A percentile compares a stretch with the other conserved stretches of the same genome.
These are phyloP conservation scores for Glaciozyma antarctica DNA, from an alignment of 768 basidiomycete species.

Conservation along the genomic window DNA sequence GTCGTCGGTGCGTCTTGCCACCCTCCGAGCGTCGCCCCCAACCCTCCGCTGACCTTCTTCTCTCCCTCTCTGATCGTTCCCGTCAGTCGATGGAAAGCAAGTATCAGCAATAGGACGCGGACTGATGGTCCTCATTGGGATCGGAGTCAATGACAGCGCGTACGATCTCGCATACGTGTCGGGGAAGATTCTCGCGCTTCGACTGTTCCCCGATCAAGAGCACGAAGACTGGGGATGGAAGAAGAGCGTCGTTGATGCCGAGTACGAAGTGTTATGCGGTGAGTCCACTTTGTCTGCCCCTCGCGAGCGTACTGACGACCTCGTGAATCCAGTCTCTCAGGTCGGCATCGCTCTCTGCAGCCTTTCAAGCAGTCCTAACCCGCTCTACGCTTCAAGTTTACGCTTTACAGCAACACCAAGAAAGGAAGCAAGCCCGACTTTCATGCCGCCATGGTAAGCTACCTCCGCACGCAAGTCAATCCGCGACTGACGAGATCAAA, in stretches of 20 bases:
- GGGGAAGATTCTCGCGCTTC: slow-evolving; percentile 67
- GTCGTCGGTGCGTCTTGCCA: not conserved
- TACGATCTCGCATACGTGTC: slow-evolving; percentile 61
- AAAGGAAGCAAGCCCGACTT: slow-evolving; percentile 88
- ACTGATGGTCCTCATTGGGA: slow-evolving; percentile 14
- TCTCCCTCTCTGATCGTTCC: not conserved
- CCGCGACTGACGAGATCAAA: not conserved
- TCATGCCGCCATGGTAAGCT: slow-evolving; percentile 66
- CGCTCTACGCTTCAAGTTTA: slow-evolving; percentile 66
- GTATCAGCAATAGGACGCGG: slow-evolving; percentile 19
- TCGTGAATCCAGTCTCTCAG: not conserved
- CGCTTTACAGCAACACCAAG: slow-evolving; percentile 72
- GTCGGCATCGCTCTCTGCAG: not conserved
- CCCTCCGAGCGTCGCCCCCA: no score
- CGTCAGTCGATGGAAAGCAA: slow-evolving; percentile 12
- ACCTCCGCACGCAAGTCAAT: not conserved
- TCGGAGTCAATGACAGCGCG: slow-evolving; percentile 60
- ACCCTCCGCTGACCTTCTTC: not conserved
- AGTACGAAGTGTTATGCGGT: slow-evolving; percentile 81
- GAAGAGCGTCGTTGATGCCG: slow-evolving; percentile 70
- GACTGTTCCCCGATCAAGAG: slow-evolving; percentile 38
- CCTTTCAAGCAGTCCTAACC: not conserved
- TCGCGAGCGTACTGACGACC: not conserved
- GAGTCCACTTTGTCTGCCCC: slow-evolving; percentile 8
- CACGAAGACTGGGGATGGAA: slow-evolving; percentile 65